Conservation (phyloP, 2,329 filamentous ascomycete genomes). For the Colletotrichum paranaense region DNA sequence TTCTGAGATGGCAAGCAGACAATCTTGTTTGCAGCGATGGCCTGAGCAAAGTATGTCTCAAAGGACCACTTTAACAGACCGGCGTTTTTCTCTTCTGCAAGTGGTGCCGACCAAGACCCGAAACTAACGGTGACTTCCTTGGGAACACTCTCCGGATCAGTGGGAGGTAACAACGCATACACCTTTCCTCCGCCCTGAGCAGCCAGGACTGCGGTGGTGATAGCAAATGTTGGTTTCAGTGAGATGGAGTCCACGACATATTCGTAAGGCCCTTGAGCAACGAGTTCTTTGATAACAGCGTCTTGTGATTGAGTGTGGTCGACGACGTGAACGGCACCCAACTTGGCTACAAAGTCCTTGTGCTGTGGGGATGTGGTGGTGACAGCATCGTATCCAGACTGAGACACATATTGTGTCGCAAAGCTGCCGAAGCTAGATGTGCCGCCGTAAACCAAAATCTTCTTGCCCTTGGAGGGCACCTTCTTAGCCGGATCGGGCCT, state of each 20-base stretch:
- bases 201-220: slow-evolving; percentile 34
- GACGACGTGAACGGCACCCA: slow-evolving; percentile 57
- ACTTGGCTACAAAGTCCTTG: slow-evolving; percentile 51
- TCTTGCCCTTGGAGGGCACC: slow-evolving; percentile 39
- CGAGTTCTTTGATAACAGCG: slow-evolving; percentile 37
- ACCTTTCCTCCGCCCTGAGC: slow-evolving; percentile 27
- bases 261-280: slow-evolving; percentile 42
- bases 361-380: slow-evolving; percentile 55
- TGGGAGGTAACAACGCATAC: slow-evolving; percentile 8
- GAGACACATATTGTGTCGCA: slow-evolving; percentile 56
- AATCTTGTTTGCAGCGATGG: neutral
- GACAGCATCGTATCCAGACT: slow-evolving; percentile 57
- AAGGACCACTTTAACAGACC: slow-evolving; percentile 12
- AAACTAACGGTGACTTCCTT: neutral
- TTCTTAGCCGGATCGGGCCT: slow-evolving; percentile 38
- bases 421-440: slow-evolving; percentile 57
- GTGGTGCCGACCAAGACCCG: neutral
- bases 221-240: slow-evolving; percentile 37
- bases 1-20: neutral
- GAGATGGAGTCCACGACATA: slow-evolving; percentile 43
- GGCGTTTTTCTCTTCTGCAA: slow-evolving; percentile 5
- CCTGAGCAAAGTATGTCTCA: slow-evolving; percentile 15
- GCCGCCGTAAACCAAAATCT: slow-evolving; percentile 57
- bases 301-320: slow-evolving; percentile 51
- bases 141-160: neutral